Percentiles rank a stretch among this genome's conserved stretches.
phyloP scores from a whole-genome alignment of 179 eudicot species.

The Beta macrorhiza region DNA sequence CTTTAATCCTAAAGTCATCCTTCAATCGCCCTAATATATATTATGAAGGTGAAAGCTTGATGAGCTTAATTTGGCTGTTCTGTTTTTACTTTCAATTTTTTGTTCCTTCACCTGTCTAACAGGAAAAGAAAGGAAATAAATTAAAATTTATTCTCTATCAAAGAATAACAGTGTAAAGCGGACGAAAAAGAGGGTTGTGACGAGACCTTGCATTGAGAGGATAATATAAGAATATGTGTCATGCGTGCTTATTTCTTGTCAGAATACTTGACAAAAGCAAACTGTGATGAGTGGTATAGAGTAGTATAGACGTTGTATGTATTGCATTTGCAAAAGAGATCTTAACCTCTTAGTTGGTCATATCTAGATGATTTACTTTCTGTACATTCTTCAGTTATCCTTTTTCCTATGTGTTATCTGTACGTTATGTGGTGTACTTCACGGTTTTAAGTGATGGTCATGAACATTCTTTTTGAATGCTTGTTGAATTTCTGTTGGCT shows the following conservation, averaged over 20 bases:
- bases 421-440: neutral
- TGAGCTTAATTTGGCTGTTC: slow-evolving; percentile 19
- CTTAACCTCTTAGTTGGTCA: neutral
- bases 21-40: slow-evolving; percentile 88
- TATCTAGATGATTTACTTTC: neutral
- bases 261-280: neutral
- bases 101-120: neutral
- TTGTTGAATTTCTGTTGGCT: slow-evolving; percentile 3
- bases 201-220: slow-evolving; percentile 10
- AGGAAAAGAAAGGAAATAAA: neutral
- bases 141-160: neutral
- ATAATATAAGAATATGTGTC: neutral
- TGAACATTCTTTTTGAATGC: neutral
- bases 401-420: neutral
- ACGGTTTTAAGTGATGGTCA: neutral
- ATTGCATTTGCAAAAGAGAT: neutral
- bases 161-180: neutral
- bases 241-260: neutral
- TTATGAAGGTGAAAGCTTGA: slow-evolving; percentile 69
- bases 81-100: neutral
- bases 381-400: neutral
- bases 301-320: neutral
- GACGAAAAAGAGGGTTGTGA: neutral
- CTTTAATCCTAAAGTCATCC: slow-evolving; percentile 76
- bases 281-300: neutral